Percentiles rank a stretch among this genome's conserved stretches.
Evolutionary conservation across 2,329 filamentous ascomycete genomes (phyloP).

Genomic region (Colletotrichum salicis): DNA sequence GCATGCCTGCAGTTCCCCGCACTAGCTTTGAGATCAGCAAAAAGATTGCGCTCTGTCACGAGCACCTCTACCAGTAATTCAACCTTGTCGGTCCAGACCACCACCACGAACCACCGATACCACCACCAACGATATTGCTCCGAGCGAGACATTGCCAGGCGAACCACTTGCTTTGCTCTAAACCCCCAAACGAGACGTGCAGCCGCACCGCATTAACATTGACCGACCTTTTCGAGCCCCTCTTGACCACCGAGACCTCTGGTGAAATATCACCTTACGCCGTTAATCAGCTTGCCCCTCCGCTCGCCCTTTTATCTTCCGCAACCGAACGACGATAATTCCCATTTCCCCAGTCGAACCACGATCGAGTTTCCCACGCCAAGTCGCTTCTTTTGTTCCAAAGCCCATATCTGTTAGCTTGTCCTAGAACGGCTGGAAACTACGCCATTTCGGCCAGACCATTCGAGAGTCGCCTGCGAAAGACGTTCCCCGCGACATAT

Average conservation of each 20-base stretch:
- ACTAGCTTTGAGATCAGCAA: slow-evolving; percentile 31
- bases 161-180: slow-evolving; percentile 3
- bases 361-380: neutral
- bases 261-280: neutral
- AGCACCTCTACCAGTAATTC: slow-evolving; percentile 16
- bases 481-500: slow-evolving; percentile 1
- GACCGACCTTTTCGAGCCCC: neutral
- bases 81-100: slow-evolving; percentile 16
- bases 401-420: neutral
- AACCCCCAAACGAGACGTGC: neutral
- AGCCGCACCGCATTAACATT: slow-evolving; percentile 2
- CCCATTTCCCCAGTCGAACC: slow-evolving; percentile 11
- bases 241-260: neutral
- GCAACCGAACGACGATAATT: slow-evolving; percentile 5
- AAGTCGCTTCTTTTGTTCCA: neutral
- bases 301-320: slow-evolving; percentile 14
- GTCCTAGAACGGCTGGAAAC: neutral
- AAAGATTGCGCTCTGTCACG: slow-evolving; percentile 23
- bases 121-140: slow-evolving; percentile 7
- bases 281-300: neutral
- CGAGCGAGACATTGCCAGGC: slow-evolving; percentile 16
- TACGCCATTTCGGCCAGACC: slow-evolving; percentile 3
- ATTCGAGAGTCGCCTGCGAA: neutral
- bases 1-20: slow-evolving; percentile 33
- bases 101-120: slow-evolving; percentile 1